Percentiles rank a stretch among this genome's conserved stretches.
Evolutionary conservation across 1,139 yeast species (phyloP).

Genomic region (Pichia sp.): DNA sequence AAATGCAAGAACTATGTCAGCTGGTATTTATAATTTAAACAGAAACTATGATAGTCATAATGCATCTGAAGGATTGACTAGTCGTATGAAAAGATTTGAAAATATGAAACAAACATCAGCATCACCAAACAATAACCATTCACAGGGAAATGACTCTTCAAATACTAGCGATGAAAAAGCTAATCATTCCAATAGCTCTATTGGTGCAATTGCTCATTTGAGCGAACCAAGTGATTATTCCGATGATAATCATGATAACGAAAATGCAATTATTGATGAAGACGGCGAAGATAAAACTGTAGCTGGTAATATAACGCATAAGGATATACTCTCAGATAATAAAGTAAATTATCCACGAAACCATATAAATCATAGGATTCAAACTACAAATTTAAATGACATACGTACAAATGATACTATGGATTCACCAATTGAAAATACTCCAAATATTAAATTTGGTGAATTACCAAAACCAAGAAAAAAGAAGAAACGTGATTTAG

Average conservation of each 20-base stretch:
- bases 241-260: background rate
- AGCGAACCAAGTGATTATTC: slow-evolving; percentile 38
- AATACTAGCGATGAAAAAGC: background rate
- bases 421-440: background rate
- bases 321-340: no score
- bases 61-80: slow-evolving; percentile 26
- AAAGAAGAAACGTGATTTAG: slow-evolving; percentile 44
- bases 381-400: background rate
- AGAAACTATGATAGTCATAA: slow-evolving; percentile 23
- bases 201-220: slow-evolving; percentile 30
- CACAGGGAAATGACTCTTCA: background rate
- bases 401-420: background rate
- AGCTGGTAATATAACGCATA: background rate
- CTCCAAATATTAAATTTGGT: slow-evolving; percentile 35
- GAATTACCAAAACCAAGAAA: slow-evolving; percentile 39
- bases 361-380: no score
- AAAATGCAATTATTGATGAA: slow-evolving; percentile 2
- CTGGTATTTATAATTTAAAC: background rate
- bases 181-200: background rate
- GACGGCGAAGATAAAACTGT: background rate
- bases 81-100: slow-evolving; percentile 19
- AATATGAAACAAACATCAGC: background rate
- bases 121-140: no score
- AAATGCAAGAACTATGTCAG: slow-evolving; percentile 21
- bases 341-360: background rate